Evolutionary conservation across 73 alveolate genomes (phyloP).

Genomic region (Paramecium primaurelia): DNA sequence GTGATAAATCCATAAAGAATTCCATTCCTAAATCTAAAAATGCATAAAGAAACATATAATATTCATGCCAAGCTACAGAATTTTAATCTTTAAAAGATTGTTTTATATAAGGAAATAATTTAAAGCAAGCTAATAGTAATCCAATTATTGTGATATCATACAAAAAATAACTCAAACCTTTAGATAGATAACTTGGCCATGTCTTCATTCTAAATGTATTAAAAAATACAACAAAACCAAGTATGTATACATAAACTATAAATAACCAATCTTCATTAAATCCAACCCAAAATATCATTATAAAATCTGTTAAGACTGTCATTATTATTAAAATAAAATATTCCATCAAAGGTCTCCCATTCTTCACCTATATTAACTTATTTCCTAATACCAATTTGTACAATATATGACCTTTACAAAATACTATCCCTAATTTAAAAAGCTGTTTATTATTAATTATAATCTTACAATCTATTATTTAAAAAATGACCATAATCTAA

Average conservation of each 20-base stretch:
- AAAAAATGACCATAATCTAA: slow-evolving; percentile 16
- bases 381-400: slow-evolving; percentile 3
- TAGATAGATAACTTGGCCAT: neutral
- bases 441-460: neutral
- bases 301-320: neutral
- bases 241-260: neutral
- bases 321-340: neutral
- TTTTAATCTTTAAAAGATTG: neutral
- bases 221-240: slow-evolving; percentile 24
- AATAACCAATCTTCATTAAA: slow-evolving; percentile 31
- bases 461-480: neutral
- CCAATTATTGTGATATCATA: slow-evolving; percentile 24
- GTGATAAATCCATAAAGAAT: neutral
- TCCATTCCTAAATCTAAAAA: slow-evolving; percentile 30
- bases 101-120: neutral
- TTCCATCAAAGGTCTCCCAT: slow-evolving; percentile 29
- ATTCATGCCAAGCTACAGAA: neutral
- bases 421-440: slow-evolving; percentile 4
- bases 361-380: neutral
- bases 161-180: neutral
- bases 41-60: neutral
- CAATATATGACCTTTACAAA: neutral
- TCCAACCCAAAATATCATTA: slow-evolving; percentile 35
- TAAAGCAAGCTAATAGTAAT: neutral
- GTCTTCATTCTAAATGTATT: slow-evolving; percentile 28